A percentile compares a stretch with the other conserved stretches of the same genome.
Conservation (phyloP, 2,329 filamentous ascomycete genomes). For the Aspergillus aculeatus region DNA sequence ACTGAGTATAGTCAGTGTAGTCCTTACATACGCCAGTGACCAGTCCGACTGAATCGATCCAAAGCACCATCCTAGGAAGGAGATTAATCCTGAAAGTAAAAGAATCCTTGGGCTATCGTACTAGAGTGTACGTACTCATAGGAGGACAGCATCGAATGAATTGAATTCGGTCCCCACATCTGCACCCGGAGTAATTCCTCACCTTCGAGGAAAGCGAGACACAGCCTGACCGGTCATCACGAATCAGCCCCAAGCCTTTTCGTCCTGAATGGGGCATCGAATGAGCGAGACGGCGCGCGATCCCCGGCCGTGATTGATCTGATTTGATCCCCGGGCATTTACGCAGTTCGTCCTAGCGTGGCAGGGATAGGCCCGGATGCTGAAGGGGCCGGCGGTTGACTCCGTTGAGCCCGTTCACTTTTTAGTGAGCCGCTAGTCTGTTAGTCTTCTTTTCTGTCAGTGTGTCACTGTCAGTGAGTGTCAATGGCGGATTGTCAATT, state of each 20-base stretch:
- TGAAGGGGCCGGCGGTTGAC: slow-evolving; percentile 1
- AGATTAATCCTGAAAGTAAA: not conserved
- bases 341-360: slow-evolving; percentile 10
- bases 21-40: too few species aligned
- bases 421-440: not conserved
- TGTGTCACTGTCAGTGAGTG: not conserved
- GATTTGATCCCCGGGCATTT: slow-evolving; percentile 7
- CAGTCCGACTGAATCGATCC: not conserved
- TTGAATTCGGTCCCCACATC: not conserved
- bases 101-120: too few species aligned
- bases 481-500: not conserved
- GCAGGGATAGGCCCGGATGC: not conserved
- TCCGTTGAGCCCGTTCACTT: not conserved
- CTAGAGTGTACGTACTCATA: too few species aligned
- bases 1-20: too few species aligned
- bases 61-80: not conserved
- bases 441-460: too few species aligned
- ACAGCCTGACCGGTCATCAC: not conserved
- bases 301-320: not conserved
- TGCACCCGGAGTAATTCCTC: slow-evolving; percentile 4
- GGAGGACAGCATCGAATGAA: not conserved
- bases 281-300: not conserved
- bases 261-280: not conserved
- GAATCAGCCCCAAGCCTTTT: not conserved
- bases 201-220: not conserved